A percentile compares a stretch with the other conserved stretches of the same genome.
phyloP scores from a whole-genome alignment of 352 stramenopile genomes.

The Globisporangium spiculum region DNA sequence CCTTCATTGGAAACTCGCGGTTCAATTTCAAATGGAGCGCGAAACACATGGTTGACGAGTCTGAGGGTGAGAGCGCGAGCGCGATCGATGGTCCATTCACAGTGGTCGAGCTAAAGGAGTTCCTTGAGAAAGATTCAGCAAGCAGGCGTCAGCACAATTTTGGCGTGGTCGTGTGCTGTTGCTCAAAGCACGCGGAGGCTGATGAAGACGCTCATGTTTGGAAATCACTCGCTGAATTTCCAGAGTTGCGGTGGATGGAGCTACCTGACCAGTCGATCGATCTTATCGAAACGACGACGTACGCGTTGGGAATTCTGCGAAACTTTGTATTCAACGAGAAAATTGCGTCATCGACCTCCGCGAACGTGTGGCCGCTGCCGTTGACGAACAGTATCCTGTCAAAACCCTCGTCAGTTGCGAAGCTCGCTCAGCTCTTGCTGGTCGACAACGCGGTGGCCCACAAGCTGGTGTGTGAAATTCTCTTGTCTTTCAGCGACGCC shows the following conservation, averaged over 20 bases:
- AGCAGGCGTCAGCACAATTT: constrained; percentile 33
- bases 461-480: constrained; percentile 58
- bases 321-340: constrained; percentile 67
- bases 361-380: constrained; percentile 51
- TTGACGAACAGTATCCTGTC: constrained; percentile 59
- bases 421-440: constrained; percentile 66
- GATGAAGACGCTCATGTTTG: constrained; percentile 43
- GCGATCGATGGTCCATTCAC: constrained; percentile 47
- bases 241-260: constrained; percentile 82
- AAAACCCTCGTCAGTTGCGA: constrained; percentile 37
- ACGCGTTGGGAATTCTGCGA: constrained; percentile 52
- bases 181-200: constrained; percentile 42
- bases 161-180: constrained; percentile 62
- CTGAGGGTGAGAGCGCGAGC: constrained; percentile 13
- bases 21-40: constrained; percentile 66
- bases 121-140: constrained; percentile 40
- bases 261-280: constrained; percentile 63
- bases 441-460: constrained; percentile 51
- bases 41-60: constrained; percentile 28
- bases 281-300: constrained; percentile 33
- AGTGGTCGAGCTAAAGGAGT: constrained; percentile 52
- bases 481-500: constrained; percentile 46
- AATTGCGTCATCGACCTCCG: constrained; percentile 18
- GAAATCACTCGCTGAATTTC: constrained; percentile 57
- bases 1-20: constrained; percentile 53